Conservation (phyloP, 352 stramenopile species). For the Phytophthora ramorum region DNA sequence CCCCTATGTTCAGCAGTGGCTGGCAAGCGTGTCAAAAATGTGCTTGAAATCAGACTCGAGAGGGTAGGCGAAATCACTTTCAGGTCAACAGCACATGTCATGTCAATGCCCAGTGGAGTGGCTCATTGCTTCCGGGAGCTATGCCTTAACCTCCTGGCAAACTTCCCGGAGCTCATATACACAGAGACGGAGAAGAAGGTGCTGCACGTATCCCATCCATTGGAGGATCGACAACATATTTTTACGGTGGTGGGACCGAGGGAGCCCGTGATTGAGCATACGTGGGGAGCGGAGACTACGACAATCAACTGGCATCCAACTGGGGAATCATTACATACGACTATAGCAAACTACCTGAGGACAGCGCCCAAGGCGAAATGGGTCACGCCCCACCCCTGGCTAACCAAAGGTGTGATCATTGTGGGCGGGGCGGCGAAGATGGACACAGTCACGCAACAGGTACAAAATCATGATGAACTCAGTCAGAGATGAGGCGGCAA, state of each 20-base stretch:
- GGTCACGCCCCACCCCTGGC: neutral
- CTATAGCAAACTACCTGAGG: neutral
- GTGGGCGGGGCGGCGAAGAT: neutral
- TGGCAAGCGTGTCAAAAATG: neutral
- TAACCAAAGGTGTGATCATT: neutral
- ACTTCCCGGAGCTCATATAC: too few species aligned
- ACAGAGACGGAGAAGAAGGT: too few species aligned
- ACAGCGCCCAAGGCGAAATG: neutral
- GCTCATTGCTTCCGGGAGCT: neutral
- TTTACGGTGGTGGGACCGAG: neutral
- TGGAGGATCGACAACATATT: constrained; percentile 1
- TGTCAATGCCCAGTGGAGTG: neutral
- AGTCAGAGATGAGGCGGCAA: neutral
- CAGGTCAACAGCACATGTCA: neutral
- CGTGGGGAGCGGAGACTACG: neutral
- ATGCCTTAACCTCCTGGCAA: constrained; percentile 1
- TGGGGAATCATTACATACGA: neutral
- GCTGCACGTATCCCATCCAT: neutral
- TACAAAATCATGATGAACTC: neutral
- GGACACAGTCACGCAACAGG: neutral
- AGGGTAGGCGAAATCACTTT: neutral
- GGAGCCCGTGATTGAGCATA: neutral
- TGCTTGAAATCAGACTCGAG: neutral
- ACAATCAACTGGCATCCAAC: neutral
- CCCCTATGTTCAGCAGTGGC: neutral